Conservation (phyloP, 2,329 filamentous ascomycete genomes). For the Fusarium goolgardi region DNA sequence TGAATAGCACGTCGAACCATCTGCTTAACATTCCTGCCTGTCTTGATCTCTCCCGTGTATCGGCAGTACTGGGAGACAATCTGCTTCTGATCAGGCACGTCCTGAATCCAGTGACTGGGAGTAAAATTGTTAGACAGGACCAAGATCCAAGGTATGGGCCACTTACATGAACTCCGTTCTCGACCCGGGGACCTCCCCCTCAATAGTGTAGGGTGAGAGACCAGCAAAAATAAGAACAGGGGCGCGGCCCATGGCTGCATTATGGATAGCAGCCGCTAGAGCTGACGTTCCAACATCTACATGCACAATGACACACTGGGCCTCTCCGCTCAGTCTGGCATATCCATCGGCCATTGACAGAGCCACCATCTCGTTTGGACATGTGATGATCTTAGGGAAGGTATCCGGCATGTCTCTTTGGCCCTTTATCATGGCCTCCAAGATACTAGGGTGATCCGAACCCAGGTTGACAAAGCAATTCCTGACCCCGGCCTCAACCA, state of each 20-base stretch:
- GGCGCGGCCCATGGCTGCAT: conserved; percentile 45
- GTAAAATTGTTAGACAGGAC: rapidly evolving
- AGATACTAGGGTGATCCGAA: conserved; percentile 57
- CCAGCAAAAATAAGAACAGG: conserved; percentile 58
- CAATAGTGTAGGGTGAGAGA: conserved; percentile 56
- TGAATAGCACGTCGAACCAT: conserved; percentile 36
- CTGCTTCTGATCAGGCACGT: conserved; percentile 28
- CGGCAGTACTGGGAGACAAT: conserved; percentile 29
- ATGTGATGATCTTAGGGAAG: conserved; percentile 43
- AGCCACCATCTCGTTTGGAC: conserved; percentile 49
- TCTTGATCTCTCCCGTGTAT: conserved; percentile 25
- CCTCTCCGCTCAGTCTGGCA: conserved; percentile 47
- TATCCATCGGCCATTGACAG: conserved; percentile 42
- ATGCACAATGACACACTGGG: conserved; percentile 46
- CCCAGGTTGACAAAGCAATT: conserved; percentile 65
- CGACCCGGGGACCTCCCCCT: conserved; percentile 39
- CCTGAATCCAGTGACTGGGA: conserved; percentile 33
- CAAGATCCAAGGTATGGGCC: rapidly evolving
- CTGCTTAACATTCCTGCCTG: conserved; percentile 17
- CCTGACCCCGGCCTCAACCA: conserved; percentile 56
- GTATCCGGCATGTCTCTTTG: conserved; percentile 30
- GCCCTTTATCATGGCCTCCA: conserved; percentile 47
- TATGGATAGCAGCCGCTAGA: conserved; percentile 46
- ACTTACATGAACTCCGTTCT: conserved; percentile 31
- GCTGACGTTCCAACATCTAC: conserved; percentile 48